A percentile compares a stretch with the other conserved stretches of the same genome.
Evolutionary conservation across 1,139 yeast species (phyloP).

Genomic region (Taphrina deformans): DNA sequence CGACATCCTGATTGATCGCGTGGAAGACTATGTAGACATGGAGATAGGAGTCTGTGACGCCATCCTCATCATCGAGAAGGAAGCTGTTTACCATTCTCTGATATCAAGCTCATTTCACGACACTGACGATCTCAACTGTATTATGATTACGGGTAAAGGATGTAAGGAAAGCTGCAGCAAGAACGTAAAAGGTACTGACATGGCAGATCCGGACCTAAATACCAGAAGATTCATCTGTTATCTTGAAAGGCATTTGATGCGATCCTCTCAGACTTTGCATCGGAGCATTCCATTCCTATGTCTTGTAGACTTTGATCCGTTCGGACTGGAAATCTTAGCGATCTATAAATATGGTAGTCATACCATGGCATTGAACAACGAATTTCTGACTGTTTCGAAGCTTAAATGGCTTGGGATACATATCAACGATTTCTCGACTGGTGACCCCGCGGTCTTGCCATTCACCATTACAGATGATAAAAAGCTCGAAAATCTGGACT

Average conservation of each 20-base stretch:
- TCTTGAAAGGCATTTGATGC: slow-evolving; percentile 36
- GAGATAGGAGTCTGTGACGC: slow-evolving; percentile 40
- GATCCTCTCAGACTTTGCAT: slow-evolving; percentile 20
- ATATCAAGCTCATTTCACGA: slow-evolving; percentile 31
- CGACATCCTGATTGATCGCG: slow-evolving; percentile 36
- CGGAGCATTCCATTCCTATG: slow-evolving; percentile 55
- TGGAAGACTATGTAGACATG: slow-evolving; percentile 1
- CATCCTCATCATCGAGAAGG: slow-evolving; percentile 66
- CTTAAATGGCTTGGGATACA: slow-evolving; percentile 46
- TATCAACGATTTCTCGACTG: slow-evolving; percentile 24
- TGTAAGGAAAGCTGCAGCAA: slow-evolving; percentile 47
- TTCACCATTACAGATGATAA: not conserved
- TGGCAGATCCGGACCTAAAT: slow-evolving; percentile 71
- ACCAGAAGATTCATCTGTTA: slow-evolving; percentile 61
- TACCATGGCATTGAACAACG: slow-evolving; percentile 38
- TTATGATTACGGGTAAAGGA: slow-evolving; percentile 36
- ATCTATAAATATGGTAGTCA: slow-evolving; percentile 47
- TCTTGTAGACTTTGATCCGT: slow-evolving; percentile 63
- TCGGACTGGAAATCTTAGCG: slow-evolving; percentile 63
- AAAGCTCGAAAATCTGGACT: slow-evolving; percentile 1
- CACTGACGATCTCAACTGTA: slow-evolving; percentile 34
- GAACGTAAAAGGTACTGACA: not conserved
- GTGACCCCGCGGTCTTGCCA: not conserved
- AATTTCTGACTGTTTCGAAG: slow-evolving; percentile 33
- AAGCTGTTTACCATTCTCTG: slow-evolving; percentile 46